Base-by-base conservation (phyloP, 495 filamentous ascomycete species). In the Penicillium desertorum region DNA sequence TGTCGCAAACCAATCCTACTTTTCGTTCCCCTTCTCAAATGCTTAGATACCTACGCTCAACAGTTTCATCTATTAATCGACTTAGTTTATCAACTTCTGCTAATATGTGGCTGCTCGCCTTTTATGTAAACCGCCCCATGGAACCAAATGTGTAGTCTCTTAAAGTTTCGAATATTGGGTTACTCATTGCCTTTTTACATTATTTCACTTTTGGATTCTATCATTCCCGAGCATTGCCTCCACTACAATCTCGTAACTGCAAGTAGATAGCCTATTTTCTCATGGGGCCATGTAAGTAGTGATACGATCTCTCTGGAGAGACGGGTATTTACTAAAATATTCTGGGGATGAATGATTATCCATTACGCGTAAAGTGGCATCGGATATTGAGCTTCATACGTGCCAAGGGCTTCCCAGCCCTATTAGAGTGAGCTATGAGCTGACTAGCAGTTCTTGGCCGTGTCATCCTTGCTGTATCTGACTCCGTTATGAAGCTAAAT, bases 381-480 rank as follows among this genome's bases (percentile, higher is more conserved):
- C 3, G 36, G 36, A 5, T 16, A 37, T 37, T n/a, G 4, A 39
- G 36, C 36, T n/a, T 39, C 16, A 39, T 39, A 39, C 16, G 16
- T 39, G 16, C 36, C n/a, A 39, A 14, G 16, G 36, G 36, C 7
- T 12, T 29, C 6, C 32, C 23, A 43, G 25, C 25, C 37, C 25
- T 52, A 52, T 5, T 3, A 44, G 16, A 20, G 5, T 12, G 5
- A 43, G 14, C 20, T 25, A 10, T n/a, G 11, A 27, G 16, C 16
- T 29, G 30, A 14, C 19, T 29, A 27, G n/a, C 36, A 19, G 1
- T n/a, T 9, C 23, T 41, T 32, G 23, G 36, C 23, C 11, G 1
- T 30, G 23, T 1, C 34, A 43, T 30, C 49, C 49, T 32, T 42
- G 39, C 23, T 52, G 23, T 30, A 52, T 52, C 8, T 42, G 50